phyloP scores from a whole-genome alignment of 169 alveolate species.

The Plasmodium blacklocki region DNA sequence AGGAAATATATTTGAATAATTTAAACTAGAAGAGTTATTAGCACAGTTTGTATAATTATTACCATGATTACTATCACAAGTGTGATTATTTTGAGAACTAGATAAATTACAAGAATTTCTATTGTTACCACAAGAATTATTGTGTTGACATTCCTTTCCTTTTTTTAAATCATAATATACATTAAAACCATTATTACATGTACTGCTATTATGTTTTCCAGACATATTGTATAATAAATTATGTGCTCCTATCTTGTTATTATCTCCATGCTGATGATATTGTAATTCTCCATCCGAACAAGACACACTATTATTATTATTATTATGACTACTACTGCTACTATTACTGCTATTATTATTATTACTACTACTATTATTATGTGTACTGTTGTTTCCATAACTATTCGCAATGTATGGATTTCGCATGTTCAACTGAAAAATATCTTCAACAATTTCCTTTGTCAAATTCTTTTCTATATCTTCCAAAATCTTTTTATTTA shows the following conservation, averaged over 20 bases:
- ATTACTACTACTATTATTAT: not conserved
- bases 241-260: not conserved
- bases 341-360: not conserved
- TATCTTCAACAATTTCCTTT: constrained; percentile 59
- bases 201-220: not conserved
- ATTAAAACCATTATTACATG: not conserved
- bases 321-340: not conserved
- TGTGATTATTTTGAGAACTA: not conserved
- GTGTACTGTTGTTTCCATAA: constrained; percentile 10
- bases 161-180: constrained; percentile 25
- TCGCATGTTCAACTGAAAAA: constrained; percentile 22
- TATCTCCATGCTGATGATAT: too few relatives aligned
- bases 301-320: not conserved
- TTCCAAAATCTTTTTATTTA: constrained; percentile 14
- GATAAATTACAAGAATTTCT: not conserved
- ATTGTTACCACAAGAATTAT: not conserved
- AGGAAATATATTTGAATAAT: constrained; percentile 2
- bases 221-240: constrained; percentile 4
- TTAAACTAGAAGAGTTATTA: not conserved
- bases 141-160: constrained; percentile 15
- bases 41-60: not conserved
- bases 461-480: constrained; percentile 47
- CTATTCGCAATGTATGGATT: constrained; percentile 33
- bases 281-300: constrained; percentile 11
- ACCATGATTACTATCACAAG: not conserved